phyloP scores from a whole-genome alignment of 2,329 filamentous ascomycete genomes.

The Sporothrix mexicana region DNA sequence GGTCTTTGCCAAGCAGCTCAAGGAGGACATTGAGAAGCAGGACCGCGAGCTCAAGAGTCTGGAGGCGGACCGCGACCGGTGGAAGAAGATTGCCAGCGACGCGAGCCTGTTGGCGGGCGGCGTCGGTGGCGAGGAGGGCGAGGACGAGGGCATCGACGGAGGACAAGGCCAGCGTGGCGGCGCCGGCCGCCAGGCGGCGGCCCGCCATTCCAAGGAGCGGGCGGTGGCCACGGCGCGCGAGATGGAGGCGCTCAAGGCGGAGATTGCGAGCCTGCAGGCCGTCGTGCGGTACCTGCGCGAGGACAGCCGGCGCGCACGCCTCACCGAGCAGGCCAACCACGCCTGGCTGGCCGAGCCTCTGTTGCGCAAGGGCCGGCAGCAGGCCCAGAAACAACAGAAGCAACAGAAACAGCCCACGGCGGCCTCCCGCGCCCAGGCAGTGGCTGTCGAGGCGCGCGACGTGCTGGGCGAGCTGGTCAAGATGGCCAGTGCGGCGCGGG shows the following conservation, averaged over 20 bases:
- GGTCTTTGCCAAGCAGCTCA: slow-evolving; percentile 58
- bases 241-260: slow-evolving; percentile 72
- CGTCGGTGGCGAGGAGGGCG: slow-evolving; percentile 19
- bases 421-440: slow-evolving; percentile 53
- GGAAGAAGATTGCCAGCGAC: slow-evolving; percentile 73
- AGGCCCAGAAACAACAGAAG: slow-evolving; percentile 36
- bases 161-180: slow-evolving; percentile 7
- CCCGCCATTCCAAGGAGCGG: slow-evolving; percentile 55
- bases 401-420: slow-evolving; percentile 30
- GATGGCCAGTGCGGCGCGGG: slow-evolving; percentile 60
- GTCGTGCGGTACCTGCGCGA: slow-evolving; percentile 71
- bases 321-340: slow-evolving; percentile 60
- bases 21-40: slow-evolving; percentile 69
- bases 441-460: slow-evolving; percentile 67
- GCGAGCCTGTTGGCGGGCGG: slow-evolving; percentile 55
- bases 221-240: slow-evolving; percentile 74
- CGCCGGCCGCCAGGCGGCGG: slow-evolving; percentile 7
- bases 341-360: slow-evolving; percentile 71
- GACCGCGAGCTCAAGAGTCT: slow-evolving; percentile 69
- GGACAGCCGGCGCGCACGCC: slow-evolving; percentile 67
- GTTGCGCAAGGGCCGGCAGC: slow-evolving; percentile 41
- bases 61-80: slow-evolving; percentile 70
- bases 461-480: slow-evolving; percentile 68
- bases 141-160: background rate
- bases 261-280: slow-evolving; percentile 68